Percentiles rank a stretch among this genome's conserved stretches.
Evolutionary conservation across 1,139 yeast species (phyloP).

Genomic region (Pichia sp.): DNA sequence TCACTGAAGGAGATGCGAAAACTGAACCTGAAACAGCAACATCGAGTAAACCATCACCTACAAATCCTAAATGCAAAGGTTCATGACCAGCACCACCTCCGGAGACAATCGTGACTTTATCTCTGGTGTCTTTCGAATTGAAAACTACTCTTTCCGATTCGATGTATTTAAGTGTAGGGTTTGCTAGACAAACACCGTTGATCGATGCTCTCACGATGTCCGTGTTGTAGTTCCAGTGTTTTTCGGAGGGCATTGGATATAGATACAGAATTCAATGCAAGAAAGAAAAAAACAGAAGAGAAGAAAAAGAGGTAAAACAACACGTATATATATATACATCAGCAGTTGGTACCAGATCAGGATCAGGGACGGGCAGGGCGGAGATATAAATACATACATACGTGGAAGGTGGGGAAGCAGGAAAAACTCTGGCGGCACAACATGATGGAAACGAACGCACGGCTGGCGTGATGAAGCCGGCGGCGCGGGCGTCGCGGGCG

Average conservation of each 20-base stretch:
- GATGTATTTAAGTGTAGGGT: slow-evolving; percentile 57
- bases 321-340: neutral
- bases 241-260: slow-evolving; percentile 24
- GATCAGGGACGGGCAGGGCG: too few species aligned
- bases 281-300: neutral
- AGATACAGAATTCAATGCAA: neutral
- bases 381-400: too few species aligned
- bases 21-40: slow-evolving; percentile 86
- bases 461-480: too few species aligned
- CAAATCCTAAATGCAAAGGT: slow-evolving; percentile 87
- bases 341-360: too few species aligned
- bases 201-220: slow-evolving; percentile 63
- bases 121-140: slow-evolving; percentile 33
- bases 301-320: neutral
- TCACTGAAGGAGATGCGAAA: slow-evolving; percentile 89
- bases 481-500: too few species aligned
- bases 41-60: slow-evolving; percentile 72
- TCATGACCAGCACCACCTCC: slow-evolving; percentile 98
- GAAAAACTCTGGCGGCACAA: too few species aligned
- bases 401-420: too few species aligned
- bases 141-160: slow-evolving; percentile 65
- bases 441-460: too few species aligned
- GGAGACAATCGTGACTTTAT: slow-evolving; percentile 63
- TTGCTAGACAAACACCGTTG: slow-evolving; percentile 59
- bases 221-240: slow-evolving; percentile 48